A percentile compares a stretch with the other conserved stretches of the same genome.
Evolutionary conservation across 2,329 filamentous ascomycete species (phyloP).

Genomic region (Aspergillus luchuensis): DNA sequence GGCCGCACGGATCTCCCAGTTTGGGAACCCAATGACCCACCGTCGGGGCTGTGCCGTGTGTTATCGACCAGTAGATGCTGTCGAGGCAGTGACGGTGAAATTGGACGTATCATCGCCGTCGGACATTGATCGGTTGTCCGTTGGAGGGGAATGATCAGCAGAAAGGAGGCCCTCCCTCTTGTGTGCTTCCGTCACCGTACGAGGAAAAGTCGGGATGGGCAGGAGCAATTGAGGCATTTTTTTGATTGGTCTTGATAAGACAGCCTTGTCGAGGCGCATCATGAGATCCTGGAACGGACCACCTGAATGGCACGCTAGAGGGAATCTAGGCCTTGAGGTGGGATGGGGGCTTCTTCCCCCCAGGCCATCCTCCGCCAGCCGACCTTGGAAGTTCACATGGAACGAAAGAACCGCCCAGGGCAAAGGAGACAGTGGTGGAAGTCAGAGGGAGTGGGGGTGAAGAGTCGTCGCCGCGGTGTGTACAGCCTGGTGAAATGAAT

Average conservation of each 20-base stretch:
- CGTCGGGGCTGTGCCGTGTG: constrained; percentile 4
- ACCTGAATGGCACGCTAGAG: constrained; percentile 3
- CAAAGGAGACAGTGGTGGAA: constrained; percentile 6
- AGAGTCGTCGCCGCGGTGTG: background rate
- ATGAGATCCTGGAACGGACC: background rate
- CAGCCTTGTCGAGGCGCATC: constrained; percentile 7
- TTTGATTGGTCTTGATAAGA: constrained; percentile 6
- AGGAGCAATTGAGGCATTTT: constrained; percentile 11
- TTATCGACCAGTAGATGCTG: constrained; percentile 5
- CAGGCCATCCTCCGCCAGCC: constrained; percentile 19
- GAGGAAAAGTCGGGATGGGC: constrained; percentile 2
- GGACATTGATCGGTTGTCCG: constrained; percentile 8
- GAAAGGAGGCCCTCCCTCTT: background rate
- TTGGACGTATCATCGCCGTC: constrained; percentile 7
- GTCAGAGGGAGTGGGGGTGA: background rate
- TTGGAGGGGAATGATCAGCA: constrained; percentile 3
- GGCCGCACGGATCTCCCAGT: constrained; percentile 10
- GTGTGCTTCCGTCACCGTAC: background rate
- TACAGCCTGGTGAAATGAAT: constrained; percentile 7
- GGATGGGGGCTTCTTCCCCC: constrained; percentile 1
- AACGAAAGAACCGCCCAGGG: constrained; percentile 6
- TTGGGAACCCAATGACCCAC: constrained; percentile 3
- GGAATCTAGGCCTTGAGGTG: constrained; percentile 4
- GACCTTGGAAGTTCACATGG: background rate
- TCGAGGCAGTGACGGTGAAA: constrained; percentile 7